Base-by-base conservation (phyloP, 2,329 filamentous ascomycete genomes). In the Penicillium glabrum region DNA sequence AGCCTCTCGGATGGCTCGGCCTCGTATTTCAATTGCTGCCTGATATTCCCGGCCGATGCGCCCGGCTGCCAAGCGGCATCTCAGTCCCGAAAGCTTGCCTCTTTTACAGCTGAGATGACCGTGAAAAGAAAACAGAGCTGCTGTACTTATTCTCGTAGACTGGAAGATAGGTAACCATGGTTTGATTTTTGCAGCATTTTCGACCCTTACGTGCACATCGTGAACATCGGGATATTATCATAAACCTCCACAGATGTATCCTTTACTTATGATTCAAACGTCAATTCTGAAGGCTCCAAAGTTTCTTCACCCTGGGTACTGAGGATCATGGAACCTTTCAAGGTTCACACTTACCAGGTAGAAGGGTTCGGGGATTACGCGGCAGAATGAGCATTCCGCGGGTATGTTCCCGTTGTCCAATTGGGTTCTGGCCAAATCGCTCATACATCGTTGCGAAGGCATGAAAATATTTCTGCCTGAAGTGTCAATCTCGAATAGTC, bases 1-100 rank as follows among this genome's bases (percentile, higher is more conserved):
- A 61, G 59, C 53, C 59, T 59, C 56, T 29, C 58, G 55, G 49
- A 39, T 58, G 52, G 46, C 43, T 57, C 52, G 51, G 47, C 48
- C 39, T 46, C 41, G 27, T 44, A 46, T 39, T 46, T 29, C 24
- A 21, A 46, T 54, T 46, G 26, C 14, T 27, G 41, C 19, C 14
- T 19, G 11, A 16, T 26, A 29, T 33, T 27, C 26, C 23, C 45
- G 24, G 48, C 48, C 9, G 10, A 35, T 21, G 10, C 11, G 10
- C 11, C 24, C 35, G 10, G 21, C 11, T 27, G 39, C 39, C 50
- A 52, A 46, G 8, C 46, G 41, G 50, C 50, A 44, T 51, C 37
- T 19, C 16, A 19, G n/a, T 41, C 39, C 16, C n/a, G 4, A 41
- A 14, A 23, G 19, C 39, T 41, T 41, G 9, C 10, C 9, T 41